Evolutionary conservation across 352 stramenopile genomes (phyloP).

Genomic region (Phytopythium vexans): DNA sequence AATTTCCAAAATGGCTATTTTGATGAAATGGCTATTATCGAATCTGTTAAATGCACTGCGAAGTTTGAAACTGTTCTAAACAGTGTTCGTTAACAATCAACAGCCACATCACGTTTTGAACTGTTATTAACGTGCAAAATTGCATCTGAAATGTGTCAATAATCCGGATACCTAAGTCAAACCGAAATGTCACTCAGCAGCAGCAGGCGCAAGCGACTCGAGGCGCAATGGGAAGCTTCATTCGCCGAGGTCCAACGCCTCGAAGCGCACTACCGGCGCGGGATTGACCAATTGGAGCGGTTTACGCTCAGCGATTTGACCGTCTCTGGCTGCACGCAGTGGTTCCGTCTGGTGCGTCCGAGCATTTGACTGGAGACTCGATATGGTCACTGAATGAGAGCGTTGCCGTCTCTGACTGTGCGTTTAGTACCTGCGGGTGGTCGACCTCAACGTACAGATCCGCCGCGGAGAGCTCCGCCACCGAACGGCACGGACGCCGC

Average conservation of each 20-base stretch:
- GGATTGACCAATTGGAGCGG: conserved; percentile 44
- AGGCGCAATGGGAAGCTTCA: conserved; percentile 36
- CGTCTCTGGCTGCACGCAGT: conserved; percentile 30
- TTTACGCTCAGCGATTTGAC: conserved; percentile 33
- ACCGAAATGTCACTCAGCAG: background rate
- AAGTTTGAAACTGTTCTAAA: too few relatives aligned
- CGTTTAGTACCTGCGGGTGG: conserved; percentile 55
- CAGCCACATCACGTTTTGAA: too few relatives aligned
- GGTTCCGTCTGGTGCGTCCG: conserved; percentile 56
- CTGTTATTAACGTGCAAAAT: too few relatives aligned
- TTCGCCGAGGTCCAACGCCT: conserved; percentile 55
- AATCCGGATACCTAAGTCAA: background rate
- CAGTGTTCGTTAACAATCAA: too few relatives aligned
- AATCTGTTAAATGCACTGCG: too few relatives aligned
- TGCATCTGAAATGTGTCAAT: background rate
- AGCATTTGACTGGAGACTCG: background rate
- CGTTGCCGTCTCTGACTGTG: background rate
- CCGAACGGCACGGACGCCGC: conserved; percentile 22
- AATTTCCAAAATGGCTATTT: too few relatives aligned
- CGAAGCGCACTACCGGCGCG: conserved; percentile 22
- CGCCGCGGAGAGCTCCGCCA: conserved; percentile 75
- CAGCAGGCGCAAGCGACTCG: conserved; percentile 28
- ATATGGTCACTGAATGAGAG: background rate
- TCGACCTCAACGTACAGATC: conserved; percentile 65
- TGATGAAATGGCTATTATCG: too few relatives aligned